phyloP scores from a whole-genome alignment of 176 grass and related monocot genomes.

The Ananas comosus region DNA sequence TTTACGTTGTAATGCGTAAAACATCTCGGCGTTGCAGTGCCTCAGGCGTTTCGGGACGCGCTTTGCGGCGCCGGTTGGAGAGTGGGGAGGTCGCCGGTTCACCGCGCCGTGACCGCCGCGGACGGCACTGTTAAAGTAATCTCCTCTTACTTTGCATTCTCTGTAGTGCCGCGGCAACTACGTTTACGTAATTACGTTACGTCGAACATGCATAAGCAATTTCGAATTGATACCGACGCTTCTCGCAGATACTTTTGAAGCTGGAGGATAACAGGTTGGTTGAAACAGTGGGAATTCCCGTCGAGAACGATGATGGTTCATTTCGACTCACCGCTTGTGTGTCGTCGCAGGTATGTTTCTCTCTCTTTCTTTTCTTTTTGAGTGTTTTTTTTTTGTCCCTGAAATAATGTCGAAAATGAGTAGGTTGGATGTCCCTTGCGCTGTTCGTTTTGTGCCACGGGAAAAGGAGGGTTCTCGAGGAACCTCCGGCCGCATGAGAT shows the following conservation, averaged over 20 bases:
- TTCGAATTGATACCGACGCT: not conserved
- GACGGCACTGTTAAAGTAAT: slow-evolving; percentile 79
- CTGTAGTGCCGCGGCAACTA: no score
- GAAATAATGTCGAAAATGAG: not conserved
- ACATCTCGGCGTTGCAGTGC: slow-evolving; percentile 31
- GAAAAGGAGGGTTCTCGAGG: slow-evolving; percentile 86
- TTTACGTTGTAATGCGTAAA: no score
- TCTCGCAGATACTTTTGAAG: slow-evolving; percentile 83
- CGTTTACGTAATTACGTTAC: not conserved
- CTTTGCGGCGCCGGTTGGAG: slow-evolving; percentile 58
- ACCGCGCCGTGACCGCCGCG: slow-evolving; percentile 52
- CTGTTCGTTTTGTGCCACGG: slow-evolving; percentile 83
- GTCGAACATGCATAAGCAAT: no score
- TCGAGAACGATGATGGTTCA: slow-evolving; percentile 48
- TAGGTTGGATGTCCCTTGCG: slow-evolving; percentile 89
- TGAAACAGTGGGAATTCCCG: slow-evolving; percentile 88
- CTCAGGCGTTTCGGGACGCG: slow-evolving; percentile 65
- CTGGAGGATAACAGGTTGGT: slow-evolving; percentile 85
- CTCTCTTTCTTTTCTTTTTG: not conserved
- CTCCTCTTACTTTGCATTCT: not conserved
- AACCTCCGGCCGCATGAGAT: slow-evolving; percentile 80
- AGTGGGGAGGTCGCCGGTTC: slow-evolving; percentile 64
- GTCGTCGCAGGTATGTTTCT: slow-evolving; percentile 64
- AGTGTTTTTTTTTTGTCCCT: not conserved
- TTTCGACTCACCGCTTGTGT: slow-evolving; percentile 80